These are phyloP conservation scores for Tulasnella sp. DNA, from an alignment of 768 basidiomycete genomes.

Conservation along the genomic window DNA sequence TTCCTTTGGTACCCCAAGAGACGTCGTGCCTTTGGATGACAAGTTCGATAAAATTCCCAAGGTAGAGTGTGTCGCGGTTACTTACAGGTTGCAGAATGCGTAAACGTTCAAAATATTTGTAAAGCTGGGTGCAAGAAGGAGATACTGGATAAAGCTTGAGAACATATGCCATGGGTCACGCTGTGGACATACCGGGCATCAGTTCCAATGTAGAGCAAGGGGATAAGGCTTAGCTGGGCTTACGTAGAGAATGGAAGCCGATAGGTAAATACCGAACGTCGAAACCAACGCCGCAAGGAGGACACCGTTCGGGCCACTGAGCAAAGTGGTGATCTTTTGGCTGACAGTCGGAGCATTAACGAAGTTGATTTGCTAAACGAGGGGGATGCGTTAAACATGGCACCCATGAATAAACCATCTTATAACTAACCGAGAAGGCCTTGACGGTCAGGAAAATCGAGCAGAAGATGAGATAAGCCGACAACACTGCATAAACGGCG, in stretches of 20 bases:
- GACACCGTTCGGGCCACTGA: slow-evolving; percentile 72
- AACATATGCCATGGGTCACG: slow-evolving; percentile 98
- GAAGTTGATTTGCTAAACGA: slow-evolving; percentile 33
- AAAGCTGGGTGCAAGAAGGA: slow-evolving; percentile 87
- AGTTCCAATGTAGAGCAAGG: background rate
- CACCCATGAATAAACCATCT: background rate
- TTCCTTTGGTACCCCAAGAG: slow-evolving; percentile 93
- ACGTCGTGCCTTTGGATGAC: slow-evolving; percentile 36
- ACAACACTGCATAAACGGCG: slow-evolving; percentile 80
- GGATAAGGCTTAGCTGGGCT: slow-evolving; percentile 38
- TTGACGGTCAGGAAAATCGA: slow-evolving; percentile 78
- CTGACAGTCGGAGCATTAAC: slow-evolving; percentile 43
- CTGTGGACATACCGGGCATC: slow-evolving; percentile 42
- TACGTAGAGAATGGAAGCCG: slow-evolving; percentile 81
- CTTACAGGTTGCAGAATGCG: slow-evolving; percentile 95
- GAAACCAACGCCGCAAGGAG: slow-evolving; percentile 83
- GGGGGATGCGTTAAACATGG: background rate
- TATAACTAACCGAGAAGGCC: slow-evolving; percentile 62
- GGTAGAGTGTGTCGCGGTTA: slow-evolving; percentile 42
- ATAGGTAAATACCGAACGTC: slow-evolving; percentile 83
- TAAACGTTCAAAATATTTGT: slow-evolving; percentile 95
- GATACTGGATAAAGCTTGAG: slow-evolving; percentile 87
- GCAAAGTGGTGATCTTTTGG: slow-evolving; percentile 57
- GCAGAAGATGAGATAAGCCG: slow-evolving; percentile 81
- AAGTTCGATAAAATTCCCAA: slow-evolving; percentile 33